These are phyloP conservation scores for Dalbergia cochinchinensis DNA, from an alignment of 306 rosid genomes.

Conservation along the genomic window DNA sequence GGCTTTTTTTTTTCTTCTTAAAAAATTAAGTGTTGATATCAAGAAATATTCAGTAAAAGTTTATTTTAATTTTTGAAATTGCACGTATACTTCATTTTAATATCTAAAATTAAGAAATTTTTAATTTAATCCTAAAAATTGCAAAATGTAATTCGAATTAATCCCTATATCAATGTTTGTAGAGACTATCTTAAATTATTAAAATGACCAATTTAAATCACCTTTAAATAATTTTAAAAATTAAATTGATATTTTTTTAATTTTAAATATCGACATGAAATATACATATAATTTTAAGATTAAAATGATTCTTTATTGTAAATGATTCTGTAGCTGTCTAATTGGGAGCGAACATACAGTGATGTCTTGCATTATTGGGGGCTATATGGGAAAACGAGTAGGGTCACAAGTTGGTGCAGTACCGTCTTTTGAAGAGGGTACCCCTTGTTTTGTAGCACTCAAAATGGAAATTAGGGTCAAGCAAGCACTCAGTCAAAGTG, in stretches of 20 bases:
- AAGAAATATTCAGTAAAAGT: neutral
- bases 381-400: neutral
- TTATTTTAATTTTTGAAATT: too few relatives aligned
- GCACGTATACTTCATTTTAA: too few relatives aligned
- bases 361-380: conserved; percentile 33
- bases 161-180: too few relatives aligned
- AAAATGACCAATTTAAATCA: too few relatives aligned
- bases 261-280: too few relatives aligned
- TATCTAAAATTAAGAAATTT: too few relatives aligned
- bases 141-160: too few relatives aligned
- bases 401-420: conserved; percentile 10
- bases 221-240: too few relatives aligned
- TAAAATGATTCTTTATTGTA: neutral
- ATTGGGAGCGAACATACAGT: neutral
- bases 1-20: neutral
- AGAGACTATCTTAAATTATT: too few relatives aligned
- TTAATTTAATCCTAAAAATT: too few relatives aligned
- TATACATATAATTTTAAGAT: too few relatives aligned
- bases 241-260: too few relatives aligned
- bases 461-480: conserved; percentile 40
- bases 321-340: neutral
- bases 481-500: conserved; percentile 36
- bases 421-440: neutral
- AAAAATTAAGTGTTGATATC: neutral
- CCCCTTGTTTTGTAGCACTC: neutral